A percentile compares a stretch with the other conserved stretches of the same genome.
Evolutionary conservation across 176 grass and related monocot genomes (phyloP).

Genomic region (Thinopyrum elongatum): DNA sequence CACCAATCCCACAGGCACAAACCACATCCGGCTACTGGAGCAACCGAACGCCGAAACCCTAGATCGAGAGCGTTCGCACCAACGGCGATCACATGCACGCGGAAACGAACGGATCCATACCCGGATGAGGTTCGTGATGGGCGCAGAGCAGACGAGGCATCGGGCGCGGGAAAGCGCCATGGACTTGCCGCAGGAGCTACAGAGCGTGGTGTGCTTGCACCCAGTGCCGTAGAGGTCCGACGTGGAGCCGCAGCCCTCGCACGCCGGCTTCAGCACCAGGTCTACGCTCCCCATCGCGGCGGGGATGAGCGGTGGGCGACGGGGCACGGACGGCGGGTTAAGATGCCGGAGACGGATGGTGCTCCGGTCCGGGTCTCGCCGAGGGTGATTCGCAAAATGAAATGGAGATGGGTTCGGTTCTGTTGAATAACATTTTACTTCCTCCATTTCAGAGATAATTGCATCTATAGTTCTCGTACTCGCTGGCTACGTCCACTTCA

Average conservation of each 20-base stretch:
- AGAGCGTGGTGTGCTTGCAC: conserved; percentile 96
- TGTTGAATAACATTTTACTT: not conserved
- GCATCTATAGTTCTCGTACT: too few species aligned
- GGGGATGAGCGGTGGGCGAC: not conserved
- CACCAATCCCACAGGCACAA: not conserved
- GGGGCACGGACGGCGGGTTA: not conserved
- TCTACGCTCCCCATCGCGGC: conserved; percentile 45
- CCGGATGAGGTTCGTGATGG: conserved; percentile 80
- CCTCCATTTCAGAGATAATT: too few species aligned
- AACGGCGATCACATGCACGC: not conserved
- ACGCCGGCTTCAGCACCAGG: conserved; percentile 81
- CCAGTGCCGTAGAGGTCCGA: conserved; percentile 87
- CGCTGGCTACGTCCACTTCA: too few species aligned
- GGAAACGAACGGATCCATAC: conserved; percentile 31
- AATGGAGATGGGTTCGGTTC: not conserved
- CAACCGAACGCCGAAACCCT: conserved; percentile 43
- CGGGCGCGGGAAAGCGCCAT: conserved; percentile 66
- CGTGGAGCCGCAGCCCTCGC: conserved; percentile 72
- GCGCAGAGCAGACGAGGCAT: conserved; percentile 64
- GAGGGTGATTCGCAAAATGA: not conserved
- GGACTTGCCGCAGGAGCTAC: conserved; percentile 77
- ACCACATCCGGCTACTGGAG: not conserved
- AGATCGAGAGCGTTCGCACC: not conserved
- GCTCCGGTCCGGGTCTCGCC: not conserved
- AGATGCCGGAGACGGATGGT: conserved; percentile 13